Evolutionary conservation across 2,329 filamentous ascomycete genomes (phyloP).

Genomic region (Knoxdaviesia proteae): DNA sequence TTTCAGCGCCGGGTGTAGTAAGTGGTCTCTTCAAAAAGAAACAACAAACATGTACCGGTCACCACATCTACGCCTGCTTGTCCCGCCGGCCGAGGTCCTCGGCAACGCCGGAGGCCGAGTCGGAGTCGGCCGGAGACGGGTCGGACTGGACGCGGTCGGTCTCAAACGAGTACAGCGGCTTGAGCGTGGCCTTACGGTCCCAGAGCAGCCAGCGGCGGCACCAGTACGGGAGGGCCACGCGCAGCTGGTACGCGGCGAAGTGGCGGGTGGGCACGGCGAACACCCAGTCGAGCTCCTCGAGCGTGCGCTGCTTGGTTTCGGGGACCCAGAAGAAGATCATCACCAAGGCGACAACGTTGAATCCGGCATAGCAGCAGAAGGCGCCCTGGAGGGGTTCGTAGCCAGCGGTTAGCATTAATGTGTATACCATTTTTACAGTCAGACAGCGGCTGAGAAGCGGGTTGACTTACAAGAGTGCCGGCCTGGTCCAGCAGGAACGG

Average conservation of each 20-base stretch:
- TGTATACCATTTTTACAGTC: slow-evolving; percentile 4
- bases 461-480: not conserved
- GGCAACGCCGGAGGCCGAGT: too few relatives aligned
- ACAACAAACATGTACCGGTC: too few relatives aligned
- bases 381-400: slow-evolving; percentile 9
- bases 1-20: too few relatives aligned
- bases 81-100: too few relatives aligned
- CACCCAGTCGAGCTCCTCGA: slow-evolving; percentile 29
- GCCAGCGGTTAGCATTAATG: too few relatives aligned
- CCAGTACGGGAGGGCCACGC: slow-evolving; percentile 16
- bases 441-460: slow-evolving; percentile 6
- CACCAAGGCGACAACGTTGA: slow-evolving; percentile 31
- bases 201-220: slow-evolving; percentile 10
- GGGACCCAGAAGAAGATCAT: slow-evolving; percentile 36
- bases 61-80: too few relatives aligned
- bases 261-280: slow-evolving; percentile 20
- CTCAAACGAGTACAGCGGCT: slow-evolving; percentile 1
- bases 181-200: slow-evolving; percentile 3
- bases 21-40: too few relatives aligned
- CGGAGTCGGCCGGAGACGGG: too few relatives aligned
- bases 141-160: too few relatives aligned
- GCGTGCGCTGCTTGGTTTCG: slow-evolving; percentile 35
- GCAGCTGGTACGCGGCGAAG: slow-evolving; percentile 19
- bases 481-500: slow-evolving; percentile 20
- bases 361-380: slow-evolving; percentile 29